Percentiles rank a stretch among this genome's conserved stretches.
These are phyloP conservation scores for Trypethelium eluteriae DNA, from an alignment of 495 filamentous ascomycete genomes.

Conservation along the genomic window DNA sequence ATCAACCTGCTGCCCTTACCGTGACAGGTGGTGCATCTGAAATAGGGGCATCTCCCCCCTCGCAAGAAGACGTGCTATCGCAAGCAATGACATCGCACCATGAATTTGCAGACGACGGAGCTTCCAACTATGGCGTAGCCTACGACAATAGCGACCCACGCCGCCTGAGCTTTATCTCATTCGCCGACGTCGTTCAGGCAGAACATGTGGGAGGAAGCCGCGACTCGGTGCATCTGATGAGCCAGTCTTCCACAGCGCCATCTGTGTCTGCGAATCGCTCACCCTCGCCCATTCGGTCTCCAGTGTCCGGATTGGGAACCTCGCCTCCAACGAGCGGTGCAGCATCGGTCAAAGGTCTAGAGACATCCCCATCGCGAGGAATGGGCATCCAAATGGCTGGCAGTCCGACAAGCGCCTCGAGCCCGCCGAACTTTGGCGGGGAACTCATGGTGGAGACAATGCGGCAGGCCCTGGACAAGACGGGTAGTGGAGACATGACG, in stretches of 20 bases:
- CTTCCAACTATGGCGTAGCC: slow-evolving; percentile 58
- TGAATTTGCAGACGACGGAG: slow-evolving; percentile 46
- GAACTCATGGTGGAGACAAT: slow-evolving; percentile 85
- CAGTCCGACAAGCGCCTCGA: slow-evolving; percentile 41
- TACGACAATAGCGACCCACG: slow-evolving; percentile 70
- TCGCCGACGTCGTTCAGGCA: slow-evolving; percentile 87
- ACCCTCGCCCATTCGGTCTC: slow-evolving; percentile 63
- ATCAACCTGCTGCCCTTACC: slow-evolving; percentile 64
- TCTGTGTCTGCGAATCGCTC: slow-evolving; percentile 50
- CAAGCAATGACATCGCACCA: slow-evolving; percentile 24
- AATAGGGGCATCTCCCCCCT: background rate
- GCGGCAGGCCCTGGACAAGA: slow-evolving; percentile 75
- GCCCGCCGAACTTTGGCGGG: slow-evolving; percentile 41
- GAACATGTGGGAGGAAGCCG: slow-evolving; percentile 62
- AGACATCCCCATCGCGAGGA: slow-evolving; percentile 45
- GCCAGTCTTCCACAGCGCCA: slow-evolving; percentile 44
- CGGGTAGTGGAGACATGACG: slow-evolving; percentile 71
- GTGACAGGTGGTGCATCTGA: slow-evolving; percentile 39
- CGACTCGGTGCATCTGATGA: slow-evolving; percentile 52
- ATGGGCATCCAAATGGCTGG: slow-evolving; percentile 30
- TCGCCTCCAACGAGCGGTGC: slow-evolving; percentile 64
- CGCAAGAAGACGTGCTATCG: slow-evolving; percentile 7
- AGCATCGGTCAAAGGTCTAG: slow-evolving; percentile 57
- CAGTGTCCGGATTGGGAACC: slow-evolving; percentile 39
- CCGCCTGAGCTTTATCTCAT: slow-evolving; percentile 83